phyloP scores from a whole-genome alignment of 2,329 filamentous ascomycete genomes.

The Lasiodiplodia gonubiensis region DNA sequence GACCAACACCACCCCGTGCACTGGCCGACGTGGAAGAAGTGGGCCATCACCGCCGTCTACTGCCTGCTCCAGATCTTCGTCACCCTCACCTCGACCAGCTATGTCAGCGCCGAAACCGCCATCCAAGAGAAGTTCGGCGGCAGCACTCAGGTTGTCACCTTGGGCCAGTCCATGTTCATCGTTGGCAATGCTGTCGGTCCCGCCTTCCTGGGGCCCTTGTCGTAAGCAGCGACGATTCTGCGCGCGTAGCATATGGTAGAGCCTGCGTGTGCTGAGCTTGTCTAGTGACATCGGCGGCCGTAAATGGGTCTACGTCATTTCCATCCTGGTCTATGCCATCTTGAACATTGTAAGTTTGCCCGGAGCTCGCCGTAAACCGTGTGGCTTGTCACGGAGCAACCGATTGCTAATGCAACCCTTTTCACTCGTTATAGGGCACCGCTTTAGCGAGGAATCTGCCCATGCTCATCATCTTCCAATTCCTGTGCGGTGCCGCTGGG shows the following conservation, averaged over 20 bases:
- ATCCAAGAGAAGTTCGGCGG: conserved; percentile 27
- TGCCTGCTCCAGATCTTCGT: conserved; percentile 29
- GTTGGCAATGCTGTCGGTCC: conserved; percentile 28
- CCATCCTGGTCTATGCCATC: conserved; percentile 26
- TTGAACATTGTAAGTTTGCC: conserved; percentile 27
- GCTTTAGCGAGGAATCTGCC: conserved; percentile 25
- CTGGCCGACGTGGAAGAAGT: conserved; percentile 26
- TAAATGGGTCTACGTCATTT: conserved; percentile 29
- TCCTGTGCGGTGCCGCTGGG: conserved; percentile 28
- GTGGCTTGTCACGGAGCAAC: background rate
- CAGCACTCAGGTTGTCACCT: conserved; percentile 27
- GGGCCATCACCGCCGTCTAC: conserved; percentile 27
- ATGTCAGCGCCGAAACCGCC: conserved; percentile 25
- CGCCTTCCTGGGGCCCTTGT: conserved; percentile 28
- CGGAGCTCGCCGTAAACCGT: background rate
- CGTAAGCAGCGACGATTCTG: conserved; percentile 23
- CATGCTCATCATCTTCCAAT: conserved; percentile 30
- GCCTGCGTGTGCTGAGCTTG: conserved; percentile 25
- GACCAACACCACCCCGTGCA: conserved; percentile 28
- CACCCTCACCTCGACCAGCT: conserved; percentile 21
- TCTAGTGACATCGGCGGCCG: conserved; percentile 28
- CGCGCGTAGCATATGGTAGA: background rate
- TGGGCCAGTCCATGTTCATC: conserved; percentile 28
- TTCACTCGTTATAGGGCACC: conserved; percentile 5
- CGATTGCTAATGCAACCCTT: conserved; percentile 1